Evolutionary conservation across 192 early-diverging fungal genomes (phyloP), one percentile per base, ranked within the genome.

Genomic region (Phlyctochytrium bullatum): DNA sequence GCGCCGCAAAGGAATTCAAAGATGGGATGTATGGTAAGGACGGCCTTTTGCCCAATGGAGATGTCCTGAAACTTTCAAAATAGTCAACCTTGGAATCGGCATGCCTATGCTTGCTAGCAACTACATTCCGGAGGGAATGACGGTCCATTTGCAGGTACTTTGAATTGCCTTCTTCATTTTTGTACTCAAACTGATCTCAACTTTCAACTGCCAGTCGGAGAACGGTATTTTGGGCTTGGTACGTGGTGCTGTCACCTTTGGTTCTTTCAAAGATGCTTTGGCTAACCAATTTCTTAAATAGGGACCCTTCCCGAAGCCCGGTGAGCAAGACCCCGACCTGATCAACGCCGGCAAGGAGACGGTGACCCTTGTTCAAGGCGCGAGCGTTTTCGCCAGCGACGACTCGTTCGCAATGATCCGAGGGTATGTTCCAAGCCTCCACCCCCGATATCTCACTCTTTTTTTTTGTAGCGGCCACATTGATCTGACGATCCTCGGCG

Each of bases 281-380:
- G 24, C 28, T 66, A 31, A 27, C 53, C 2, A 10, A 28, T 23
- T 64, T 34, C 28, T 54, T 57, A 30, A 10, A 12, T 23, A 66
- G 64, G 75, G 75, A 2, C 91, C 91, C 23, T 90, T 88, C 83
- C 91, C 89, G 27, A 80, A 76, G 59, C 79, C 82, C 57, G 88
- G 87, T 47, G 74, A 88, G 54, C 83, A 90, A 51, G 89, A 92
- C 36, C 78, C 91, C 14, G 91, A 92, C 73, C 65, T 92, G 62
- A 88, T 92, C 57, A 92, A 92, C 54, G 91, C 90, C 30, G 89
- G 88, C 52, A 92, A 92, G 77, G 90, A 92, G 67, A 89, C 90
- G 4, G 83, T 89, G 24, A 92, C 89, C 0, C 77, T 88, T 14
- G 73, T 88, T 1, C 87, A 86, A 31, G 89, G 89, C 17, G 83